phyloP scores from a whole-genome alignment of 2,329 filamentous ascomycete genomes.

The Mycosphaerelloides madeirae region DNA sequence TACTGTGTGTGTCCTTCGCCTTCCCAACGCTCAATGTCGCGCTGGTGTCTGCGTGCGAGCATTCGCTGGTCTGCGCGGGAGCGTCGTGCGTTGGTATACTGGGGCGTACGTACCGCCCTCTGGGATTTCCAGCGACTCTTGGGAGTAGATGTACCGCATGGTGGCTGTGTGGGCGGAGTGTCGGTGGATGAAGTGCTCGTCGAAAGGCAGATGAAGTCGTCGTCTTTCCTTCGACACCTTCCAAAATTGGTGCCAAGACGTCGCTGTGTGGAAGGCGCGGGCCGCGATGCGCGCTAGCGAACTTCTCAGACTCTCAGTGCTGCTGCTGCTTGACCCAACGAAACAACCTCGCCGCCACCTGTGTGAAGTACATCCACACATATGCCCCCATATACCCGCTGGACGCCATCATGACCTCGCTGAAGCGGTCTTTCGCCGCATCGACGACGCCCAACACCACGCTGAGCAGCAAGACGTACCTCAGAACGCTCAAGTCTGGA shows the following conservation, averaged over 20 bases:
- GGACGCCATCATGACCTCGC: slow-evolving; percentile 55
- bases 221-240: too few relatives aligned
- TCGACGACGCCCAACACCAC: slow-evolving; percentile 58
- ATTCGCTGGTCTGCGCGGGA: too few relatives aligned
- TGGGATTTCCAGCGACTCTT: slow-evolving; percentile 92
- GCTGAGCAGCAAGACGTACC: slow-evolving; percentile 91
- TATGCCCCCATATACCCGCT: too few relatives aligned
- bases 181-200: background rate
- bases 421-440: slow-evolving; percentile 53
- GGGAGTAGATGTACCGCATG: slow-evolving; percentile 99
- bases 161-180: slow-evolving; percentile 44
- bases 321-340: too few relatives aligned
- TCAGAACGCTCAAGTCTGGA: slow-evolving; percentile 88
- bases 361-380: too few relatives aligned
- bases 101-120: slow-evolving; percentile 75
- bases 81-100: background rate
- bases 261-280: too few relatives aligned
- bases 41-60: slow-evolving; percentile 5
- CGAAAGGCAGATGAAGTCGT: too few relatives aligned
- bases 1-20: background rate
- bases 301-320: too few relatives aligned
- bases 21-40: background rate
- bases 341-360: too few relatives aligned
- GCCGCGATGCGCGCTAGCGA: too few relatives aligned
- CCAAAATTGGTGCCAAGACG: too few relatives aligned